A percentile compares a stretch with the other conserved stretches of the same genome.
phyloP scores from a whole-genome alignment of 495 filamentous ascomycete species.

The Apiosordaria backusii region DNA sequence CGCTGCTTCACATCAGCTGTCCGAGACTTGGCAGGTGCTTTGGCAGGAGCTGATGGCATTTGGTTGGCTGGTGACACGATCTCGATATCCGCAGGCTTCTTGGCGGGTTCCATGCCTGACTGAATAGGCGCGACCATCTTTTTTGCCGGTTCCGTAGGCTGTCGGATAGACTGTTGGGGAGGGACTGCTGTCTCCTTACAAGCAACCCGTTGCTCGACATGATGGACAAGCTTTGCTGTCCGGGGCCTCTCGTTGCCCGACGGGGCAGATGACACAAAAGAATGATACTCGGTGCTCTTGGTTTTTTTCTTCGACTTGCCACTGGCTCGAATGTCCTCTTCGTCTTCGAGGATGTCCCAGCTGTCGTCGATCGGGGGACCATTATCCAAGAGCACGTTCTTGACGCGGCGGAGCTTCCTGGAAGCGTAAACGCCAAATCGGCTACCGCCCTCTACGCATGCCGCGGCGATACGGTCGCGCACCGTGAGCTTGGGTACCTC shows the following conservation, averaged over 20 bases:
- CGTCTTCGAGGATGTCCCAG: slow-evolving; percentile 14
- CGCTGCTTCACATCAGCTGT: no score
- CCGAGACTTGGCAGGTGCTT: no score
- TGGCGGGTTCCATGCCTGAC: no score
- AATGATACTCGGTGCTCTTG: not conserved
- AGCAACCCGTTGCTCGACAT: not conserved
- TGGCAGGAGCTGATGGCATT: no score
- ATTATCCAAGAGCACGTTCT: not conserved
- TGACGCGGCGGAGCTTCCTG: not conserved
- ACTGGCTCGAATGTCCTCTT: not conserved
- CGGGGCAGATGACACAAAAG: not conserved
- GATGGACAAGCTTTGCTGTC: not conserved
- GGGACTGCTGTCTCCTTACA: not conserved
- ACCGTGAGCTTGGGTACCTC: not conserved
- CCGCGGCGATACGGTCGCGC: not conserved
- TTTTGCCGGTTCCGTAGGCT: no score
- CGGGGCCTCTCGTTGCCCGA: not conserved
- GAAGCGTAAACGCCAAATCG: not conserved
- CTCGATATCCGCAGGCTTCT: no score
- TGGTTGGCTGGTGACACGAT: no score
- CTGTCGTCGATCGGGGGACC: slow-evolving; percentile 14
- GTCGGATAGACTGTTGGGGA: not conserved
- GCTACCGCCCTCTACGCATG: not conserved
- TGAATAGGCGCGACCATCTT: no score
- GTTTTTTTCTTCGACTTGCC: not conserved